A percentile compares a stretch with the other conserved stretches of the same genome.
These are phyloP conservation scores for Neobulgaria alba DNA, from an alignment of 2,329 filamentous ascomycete genomes.

Conservation along the genomic window DNA sequence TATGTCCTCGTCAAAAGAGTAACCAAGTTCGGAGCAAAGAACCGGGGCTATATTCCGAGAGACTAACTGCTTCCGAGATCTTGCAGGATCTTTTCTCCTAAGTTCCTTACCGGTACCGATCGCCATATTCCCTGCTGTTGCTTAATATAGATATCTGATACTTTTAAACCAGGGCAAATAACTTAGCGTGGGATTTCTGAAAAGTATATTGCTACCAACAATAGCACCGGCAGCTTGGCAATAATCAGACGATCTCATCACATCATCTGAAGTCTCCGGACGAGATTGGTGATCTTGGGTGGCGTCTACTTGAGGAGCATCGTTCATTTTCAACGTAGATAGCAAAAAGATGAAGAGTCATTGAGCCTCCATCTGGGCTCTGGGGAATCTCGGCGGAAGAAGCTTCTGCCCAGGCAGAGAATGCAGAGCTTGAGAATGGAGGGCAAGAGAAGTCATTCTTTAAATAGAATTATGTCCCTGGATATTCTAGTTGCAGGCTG, in stretches of 20 bases:
- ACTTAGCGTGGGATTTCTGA: not conserved
- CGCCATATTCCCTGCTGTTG: not conserved
- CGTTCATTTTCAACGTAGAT: too few relatives aligned
- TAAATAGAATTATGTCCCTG: slow-evolving; percentile 7
- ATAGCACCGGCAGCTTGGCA: slow-evolving; percentile 3
- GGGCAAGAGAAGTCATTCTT: not conserved
- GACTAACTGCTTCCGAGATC: too few relatives aligned
- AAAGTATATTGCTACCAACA: slow-evolving; percentile 10
- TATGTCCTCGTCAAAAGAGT: too few relatives aligned
- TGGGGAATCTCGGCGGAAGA: not conserved
- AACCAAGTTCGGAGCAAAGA: too few relatives aligned
- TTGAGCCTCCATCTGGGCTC: not conserved
- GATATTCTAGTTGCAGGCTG: slow-evolving; percentile 8
- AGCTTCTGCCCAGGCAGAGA: not conserved
- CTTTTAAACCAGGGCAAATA: not conserved
- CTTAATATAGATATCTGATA: slow-evolving; percentile 8
- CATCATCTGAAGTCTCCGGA: not conserved
- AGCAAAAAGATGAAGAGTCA: not conserved
- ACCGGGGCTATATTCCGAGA: too few relatives aligned
- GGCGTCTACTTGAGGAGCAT: not conserved
- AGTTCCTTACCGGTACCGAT: too few relatives aligned
- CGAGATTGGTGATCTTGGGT: not conserved
- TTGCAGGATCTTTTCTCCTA: too few relatives aligned
- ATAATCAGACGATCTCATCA: slow-evolving; percentile 1
- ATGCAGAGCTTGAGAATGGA: not conserved